Percentiles rank a stretch among this genome's conserved stretches.
Conservation (phyloP, 108 stramenopile species). For the Mayamaea pseudoterrestris region DNA sequence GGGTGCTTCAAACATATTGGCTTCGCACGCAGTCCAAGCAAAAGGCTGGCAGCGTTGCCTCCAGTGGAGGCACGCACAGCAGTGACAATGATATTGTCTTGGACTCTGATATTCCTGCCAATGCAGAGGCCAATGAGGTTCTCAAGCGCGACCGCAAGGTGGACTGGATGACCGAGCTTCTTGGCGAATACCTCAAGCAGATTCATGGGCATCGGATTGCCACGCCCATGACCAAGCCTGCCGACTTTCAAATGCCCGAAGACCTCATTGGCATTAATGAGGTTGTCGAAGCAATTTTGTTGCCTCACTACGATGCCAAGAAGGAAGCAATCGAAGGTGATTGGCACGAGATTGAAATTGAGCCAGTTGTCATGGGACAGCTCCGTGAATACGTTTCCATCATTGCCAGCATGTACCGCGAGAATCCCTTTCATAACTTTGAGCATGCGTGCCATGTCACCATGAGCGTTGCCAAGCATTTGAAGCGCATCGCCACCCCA, state of each 20-base stretch:
- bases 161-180: slow-evolving; percentile 5
- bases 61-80: no score
- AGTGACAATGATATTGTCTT: no score
- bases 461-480: not conserved
- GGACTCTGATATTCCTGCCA: no score
- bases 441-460: slow-evolving; percentile 23
- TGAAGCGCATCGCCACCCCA: not conserved
- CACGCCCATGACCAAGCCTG: not conserved
- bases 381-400: slow-evolving; percentile 8
- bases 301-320: slow-evolving; percentile 16
- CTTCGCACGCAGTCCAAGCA: slow-evolving; percentile 5
- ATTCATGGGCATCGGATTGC: no score
- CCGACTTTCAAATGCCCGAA: no score
- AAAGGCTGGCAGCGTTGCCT: not conserved
- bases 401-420: slow-evolving; percentile 24
- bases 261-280: not conserved
- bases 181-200: not conserved
- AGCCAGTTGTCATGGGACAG: slow-evolving; percentile 4
- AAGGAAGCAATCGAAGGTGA: not conserved
- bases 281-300: slow-evolving; percentile 10
- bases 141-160: no score
- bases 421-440: slow-evolving; percentile 45
- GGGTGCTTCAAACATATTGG: slow-evolving; percentile 46
- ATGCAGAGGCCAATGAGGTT: slow-evolving; percentile 10
- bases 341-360: slow-evolving; percentile 3